Percentiles rank a stretch among this genome's conserved stretches.
Conservation (phyloP, 2,329 filamentous ascomycete genomes). For the Curvularia eragrostidis region DNA sequence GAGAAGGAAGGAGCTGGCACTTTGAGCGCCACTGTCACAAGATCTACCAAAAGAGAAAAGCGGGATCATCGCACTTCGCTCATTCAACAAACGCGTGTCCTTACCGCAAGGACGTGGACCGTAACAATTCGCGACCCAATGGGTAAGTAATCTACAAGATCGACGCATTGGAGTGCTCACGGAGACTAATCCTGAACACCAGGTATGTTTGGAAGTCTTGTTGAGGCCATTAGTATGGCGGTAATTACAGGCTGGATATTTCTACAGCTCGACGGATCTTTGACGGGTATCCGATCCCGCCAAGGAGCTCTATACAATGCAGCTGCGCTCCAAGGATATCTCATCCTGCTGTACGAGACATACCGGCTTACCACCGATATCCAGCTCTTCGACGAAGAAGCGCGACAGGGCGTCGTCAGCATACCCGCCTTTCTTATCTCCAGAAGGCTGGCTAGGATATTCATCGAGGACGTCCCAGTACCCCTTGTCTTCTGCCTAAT, state of each 20-base stretch:
- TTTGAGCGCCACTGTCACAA: slow-evolving; percentile 6
- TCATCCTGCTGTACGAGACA: slow-evolving; percentile 77
- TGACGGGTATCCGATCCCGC: slow-evolving; percentile 75
- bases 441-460: slow-evolving; percentile 70
- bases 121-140: slow-evolving; percentile 79
- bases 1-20: slow-evolving; percentile 22
- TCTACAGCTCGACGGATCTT: slow-evolving; percentile 67
- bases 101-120: slow-evolving; percentile 72
- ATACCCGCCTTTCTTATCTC: slow-evolving; percentile 74
- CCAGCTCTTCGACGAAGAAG: slow-evolving; percentile 76
- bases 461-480: slow-evolving; percentile 75
- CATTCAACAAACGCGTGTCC: slow-evolving; percentile 66
- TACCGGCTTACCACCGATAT: slow-evolving; percentile 79
- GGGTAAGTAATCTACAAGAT: slow-evolving; percentile 55
- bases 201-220: slow-evolving; percentile 68
- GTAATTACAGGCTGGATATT: slow-evolving; percentile 78
- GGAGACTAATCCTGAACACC: neutral
- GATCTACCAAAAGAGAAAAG: slow-evolving; percentile 17
- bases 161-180: neutral
- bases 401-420: slow-evolving; percentile 73
- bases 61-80: slow-evolving; percentile 61
- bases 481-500: slow-evolving; percentile 74
- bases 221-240: slow-evolving; percentile 74
- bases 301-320: slow-evolving; percentile 76
- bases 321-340: slow-evolving; percentile 74